phyloP scores from a whole-genome alignment of 2,329 filamentous ascomycete species.

The Pseudocercospora pini-densiflorae region DNA sequence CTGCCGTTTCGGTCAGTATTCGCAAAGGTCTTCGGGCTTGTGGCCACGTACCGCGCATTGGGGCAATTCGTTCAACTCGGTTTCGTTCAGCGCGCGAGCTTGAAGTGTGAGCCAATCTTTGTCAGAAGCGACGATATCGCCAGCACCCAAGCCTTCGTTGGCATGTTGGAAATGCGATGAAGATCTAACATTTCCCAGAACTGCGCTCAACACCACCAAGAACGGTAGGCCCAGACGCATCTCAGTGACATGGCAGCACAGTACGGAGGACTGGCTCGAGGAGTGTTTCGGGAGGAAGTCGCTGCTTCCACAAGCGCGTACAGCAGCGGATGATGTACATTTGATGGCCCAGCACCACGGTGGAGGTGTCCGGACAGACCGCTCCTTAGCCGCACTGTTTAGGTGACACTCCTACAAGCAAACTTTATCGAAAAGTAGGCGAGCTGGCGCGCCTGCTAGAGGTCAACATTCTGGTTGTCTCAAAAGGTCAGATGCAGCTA shows the following conservation, averaged over 20 bases:
- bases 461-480: background rate
- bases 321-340: background rate
- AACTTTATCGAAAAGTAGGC: slow-evolving; percentile 9
- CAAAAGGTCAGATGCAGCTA: background rate
- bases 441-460: background rate
- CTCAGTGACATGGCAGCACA: background rate
- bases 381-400: background rate
- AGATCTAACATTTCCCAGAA: background rate
- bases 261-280: background rate
- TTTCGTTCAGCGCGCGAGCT: background rate
- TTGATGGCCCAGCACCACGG: background rate
- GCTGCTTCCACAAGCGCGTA: background rate
- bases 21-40: background rate
- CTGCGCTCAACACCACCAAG: background rate
- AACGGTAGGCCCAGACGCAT: background rate
- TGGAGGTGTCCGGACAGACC: background rate
- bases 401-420: background rate
- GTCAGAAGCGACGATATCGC: background rate
- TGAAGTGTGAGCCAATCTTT: background rate
- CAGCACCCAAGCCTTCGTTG: background rate
- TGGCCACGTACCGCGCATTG: background rate
- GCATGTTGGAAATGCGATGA: background rate
- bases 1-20: background rate
- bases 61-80: background rate
- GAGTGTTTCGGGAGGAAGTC: background rate